phyloP scores from a whole-genome alignment of 2,329 filamentous ascomycete genomes.

The Fusarium verticillioides region DNA sequence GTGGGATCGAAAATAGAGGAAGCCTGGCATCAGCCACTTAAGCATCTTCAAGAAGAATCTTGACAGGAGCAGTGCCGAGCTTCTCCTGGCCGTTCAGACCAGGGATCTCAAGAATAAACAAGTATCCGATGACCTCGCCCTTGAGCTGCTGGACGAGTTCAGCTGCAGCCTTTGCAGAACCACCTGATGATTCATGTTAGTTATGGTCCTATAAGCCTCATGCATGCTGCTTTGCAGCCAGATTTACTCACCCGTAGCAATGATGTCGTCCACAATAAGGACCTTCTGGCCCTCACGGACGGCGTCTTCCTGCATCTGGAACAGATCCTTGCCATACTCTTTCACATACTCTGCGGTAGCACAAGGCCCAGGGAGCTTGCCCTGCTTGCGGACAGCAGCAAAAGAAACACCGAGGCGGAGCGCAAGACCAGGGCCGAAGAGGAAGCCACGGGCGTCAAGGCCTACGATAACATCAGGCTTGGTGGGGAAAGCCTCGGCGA shows the following conservation, averaged over 20 bases:
- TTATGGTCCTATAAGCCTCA: background rate
- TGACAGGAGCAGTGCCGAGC: conserved; percentile 80
- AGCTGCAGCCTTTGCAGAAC: conserved; percentile 88
- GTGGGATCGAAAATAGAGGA: conserved; percentile 29
- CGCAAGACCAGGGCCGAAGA: conserved; percentile 92
- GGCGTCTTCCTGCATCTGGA: conserved; percentile 92
- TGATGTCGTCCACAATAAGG: conserved; percentile 95
- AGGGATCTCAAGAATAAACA: conserved; percentile 96
- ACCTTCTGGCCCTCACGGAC: conserved; percentile 90
- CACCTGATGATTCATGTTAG: conserved; percentile 67
- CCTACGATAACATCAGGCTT: conserved; percentile 92
- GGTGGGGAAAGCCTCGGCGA: conserved; percentile 70
- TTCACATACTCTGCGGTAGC: conserved; percentile 90
- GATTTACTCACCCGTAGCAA: conserved; percentile 84
- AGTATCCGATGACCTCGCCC: conserved; percentile 85
- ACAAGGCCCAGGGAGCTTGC: conserved; percentile 92
- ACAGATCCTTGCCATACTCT: conserved; percentile 95
- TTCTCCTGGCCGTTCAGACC: conserved; percentile 93
- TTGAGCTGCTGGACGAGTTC: conserved; percentile 87
- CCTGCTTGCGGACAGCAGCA: conserved; percentile 92
- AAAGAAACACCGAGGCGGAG: conserved; percentile 85
- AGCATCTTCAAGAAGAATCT: conserved; percentile 77
- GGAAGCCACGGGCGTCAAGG: conserved; percentile 92
- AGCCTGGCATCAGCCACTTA: conserved; percentile 24
- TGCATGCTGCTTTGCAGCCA: conserved; percentile 7